Conservation (phyloP, 2,329 filamentous ascomycete species). For the Fusarium verrucosum region DNA sequence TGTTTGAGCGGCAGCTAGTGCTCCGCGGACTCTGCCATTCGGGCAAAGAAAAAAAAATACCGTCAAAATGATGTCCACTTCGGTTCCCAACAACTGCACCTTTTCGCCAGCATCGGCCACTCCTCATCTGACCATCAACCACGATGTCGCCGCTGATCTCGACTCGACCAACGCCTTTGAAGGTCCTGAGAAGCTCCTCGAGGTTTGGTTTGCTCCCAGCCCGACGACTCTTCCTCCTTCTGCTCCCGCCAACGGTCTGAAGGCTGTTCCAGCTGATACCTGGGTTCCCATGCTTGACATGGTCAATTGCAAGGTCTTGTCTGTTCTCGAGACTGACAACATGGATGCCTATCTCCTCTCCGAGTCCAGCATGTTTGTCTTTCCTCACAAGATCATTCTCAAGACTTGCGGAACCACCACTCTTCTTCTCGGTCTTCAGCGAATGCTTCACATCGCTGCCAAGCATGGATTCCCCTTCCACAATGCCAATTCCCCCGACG, state of each 20-base stretch:
- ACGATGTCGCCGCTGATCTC: slow-evolving; percentile 89
- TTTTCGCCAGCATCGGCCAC: slow-evolving; percentile 84
- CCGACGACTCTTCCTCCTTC: slow-evolving; percentile 75
- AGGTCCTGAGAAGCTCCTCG: slow-evolving; percentile 96
- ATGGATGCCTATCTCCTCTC: slow-evolving; percentile 97
- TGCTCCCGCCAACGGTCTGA: slow-evolving; percentile 79
- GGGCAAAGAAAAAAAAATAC: slow-evolving; percentile 50
- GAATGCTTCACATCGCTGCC: slow-evolving; percentile 91
- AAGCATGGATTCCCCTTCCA: slow-evolving; percentile 86
- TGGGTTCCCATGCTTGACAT: slow-evolving; percentile 98
- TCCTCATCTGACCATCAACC: slow-evolving; percentile 95
- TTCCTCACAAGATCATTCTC: slow-evolving; percentile 98
- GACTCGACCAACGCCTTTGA: slow-evolving; percentile 98
- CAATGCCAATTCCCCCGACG: slow-evolving; percentile 70
- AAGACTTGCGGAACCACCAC: slow-evolving; percentile 99
- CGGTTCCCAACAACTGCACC: slow-evolving; percentile 82
- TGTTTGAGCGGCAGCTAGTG: slow-evolving; percentile 98
- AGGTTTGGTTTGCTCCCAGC: slow-evolving; percentile 96
- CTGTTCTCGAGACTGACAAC: slow-evolving; percentile 89
- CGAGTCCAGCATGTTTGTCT: slow-evolving; percentile 99
- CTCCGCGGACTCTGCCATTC: slow-evolving; percentile 74
- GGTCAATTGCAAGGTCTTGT: slow-evolving; percentile 98
- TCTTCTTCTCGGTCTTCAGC: slow-evolving; percentile 85
- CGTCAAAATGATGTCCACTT: slow-evolving; percentile 77
- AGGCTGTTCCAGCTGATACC: slow-evolving; percentile 81